Conservation (phyloP, 2,329 filamentous ascomycete species). For the Aureobasidium musti region DNA sequence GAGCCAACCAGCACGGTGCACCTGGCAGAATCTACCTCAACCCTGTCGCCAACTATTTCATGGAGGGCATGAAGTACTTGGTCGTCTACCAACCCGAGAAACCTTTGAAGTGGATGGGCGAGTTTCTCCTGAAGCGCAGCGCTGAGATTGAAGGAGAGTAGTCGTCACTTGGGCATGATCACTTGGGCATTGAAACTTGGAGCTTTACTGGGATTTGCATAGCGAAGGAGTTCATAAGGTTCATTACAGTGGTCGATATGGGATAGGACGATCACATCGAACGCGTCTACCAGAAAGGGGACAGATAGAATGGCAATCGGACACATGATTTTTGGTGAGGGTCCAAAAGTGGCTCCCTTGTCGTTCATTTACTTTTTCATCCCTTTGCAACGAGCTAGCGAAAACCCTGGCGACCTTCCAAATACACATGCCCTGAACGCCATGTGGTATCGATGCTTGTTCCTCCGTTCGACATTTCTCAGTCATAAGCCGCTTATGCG, state of each 20-base stretch:
- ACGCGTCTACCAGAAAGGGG: slow-evolving; percentile 1
- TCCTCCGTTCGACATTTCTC: slow-evolving; percentile 21
- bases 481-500: slow-evolving; percentile 63
- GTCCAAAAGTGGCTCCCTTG: slow-evolving; percentile 23
- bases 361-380: slow-evolving; percentile 28
- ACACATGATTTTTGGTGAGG: slow-evolving; percentile 21
- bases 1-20: slow-evolving; percentile 51
- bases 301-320: slow-evolving; percentile 14
- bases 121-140: slow-evolving; percentile 52
- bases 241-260: background rate
- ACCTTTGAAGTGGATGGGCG: slow-evolving; percentile 52
- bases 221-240: slow-evolving; percentile 29
- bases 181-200: slow-evolving; percentile 6
- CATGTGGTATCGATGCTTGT: slow-evolving; percentile 26
- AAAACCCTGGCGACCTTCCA: slow-evolving; percentile 26
- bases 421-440: slow-evolving; percentile 31
- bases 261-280: slow-evolving; percentile 3
- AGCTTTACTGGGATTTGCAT: slow-evolving; percentile 12
- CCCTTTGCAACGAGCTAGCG: slow-evolving; percentile 28
- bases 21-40: slow-evolving; percentile 54
- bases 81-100: slow-evolving; percentile 55
- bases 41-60: slow-evolving; percentile 52
- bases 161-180: slow-evolving; percentile 1
- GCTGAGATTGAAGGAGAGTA: slow-evolving; percentile 49
- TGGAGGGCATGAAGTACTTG: slow-evolving; percentile 56